Base-by-base conservation (phyloP, 495 filamentous ascomycete species). In the Geopyxis carbonaria region DNA sequence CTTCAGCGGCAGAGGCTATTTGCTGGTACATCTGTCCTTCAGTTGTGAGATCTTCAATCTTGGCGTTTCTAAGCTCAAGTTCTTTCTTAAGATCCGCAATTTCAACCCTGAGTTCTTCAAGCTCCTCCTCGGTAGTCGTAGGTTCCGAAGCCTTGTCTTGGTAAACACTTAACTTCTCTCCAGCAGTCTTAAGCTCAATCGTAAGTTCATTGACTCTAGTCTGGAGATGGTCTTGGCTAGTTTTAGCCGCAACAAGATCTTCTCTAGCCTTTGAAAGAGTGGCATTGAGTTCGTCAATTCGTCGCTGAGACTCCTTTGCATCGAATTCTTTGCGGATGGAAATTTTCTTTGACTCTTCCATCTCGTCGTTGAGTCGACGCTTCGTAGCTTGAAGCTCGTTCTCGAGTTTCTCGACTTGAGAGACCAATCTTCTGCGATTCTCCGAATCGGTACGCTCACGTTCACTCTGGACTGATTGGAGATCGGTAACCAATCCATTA, bases 1-100 rank as follows among this genome's bases (percentile, higher is more conserved):
- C 86, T 53, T 99, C 87, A n/a, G 79, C 73, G 11, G 71, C 66
- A 51, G 84, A 79, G 47, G 80, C 81, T 53, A 95, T 86, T n/a
- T 72, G 69, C 51, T 80, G 84, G 64, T 91, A 93, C 45, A 80
- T 75, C 55, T 93, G 84, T 22, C 75, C 75, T 46, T 91, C 74
- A 22, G 70, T 66, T 56, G 80, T 81, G 8, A 80, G 69, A 49
- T 74, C 75, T 43, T 89, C 75, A 14, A 94, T 64, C 43, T 94
- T 81, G 19, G 67, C 69, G 46, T 68, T 76, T 7, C 73, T 67
- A 23, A 87, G 60, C 22, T 89, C 80, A 14, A 94, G 64, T 44
- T 81, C 75, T 37, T 78, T 75, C 55, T 80, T 85, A 34, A 95
- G 66, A 42, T 93, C 80, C 0, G 78, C 73, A 15, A 87, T 69